These are phyloP conservation scores for Yueomyces sinensis DNA, from an alignment of 805 yeast species.

Conservation along the genomic window DNA sequence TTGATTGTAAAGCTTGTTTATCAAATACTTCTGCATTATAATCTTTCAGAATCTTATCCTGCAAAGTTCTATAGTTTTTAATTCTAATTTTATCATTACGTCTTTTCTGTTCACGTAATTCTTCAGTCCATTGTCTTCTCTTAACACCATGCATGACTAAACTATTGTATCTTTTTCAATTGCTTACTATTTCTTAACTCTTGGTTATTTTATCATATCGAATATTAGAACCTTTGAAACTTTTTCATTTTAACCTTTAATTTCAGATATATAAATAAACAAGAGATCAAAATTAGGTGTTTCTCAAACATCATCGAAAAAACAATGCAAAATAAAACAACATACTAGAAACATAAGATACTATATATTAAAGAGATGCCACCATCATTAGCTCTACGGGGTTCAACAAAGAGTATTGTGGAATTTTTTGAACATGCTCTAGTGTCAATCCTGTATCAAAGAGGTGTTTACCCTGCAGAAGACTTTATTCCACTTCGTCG, in stretches of 20 bases:
- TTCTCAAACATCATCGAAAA: no score
- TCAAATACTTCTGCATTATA: constrained; percentile 22
- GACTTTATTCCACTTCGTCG: constrained; percentile 69
- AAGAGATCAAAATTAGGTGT: no score
- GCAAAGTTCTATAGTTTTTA: constrained; percentile 35
- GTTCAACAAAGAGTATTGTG: constrained; percentile 65
- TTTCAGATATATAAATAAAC: no score
- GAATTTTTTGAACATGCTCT: constrained; percentile 79
- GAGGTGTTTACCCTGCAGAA: constrained; percentile 82
- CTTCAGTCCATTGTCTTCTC: constrained; percentile 41
- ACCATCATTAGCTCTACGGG: constrained; percentile 20
- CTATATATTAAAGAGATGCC: no score
- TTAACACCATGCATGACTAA: constrained; percentile 60
- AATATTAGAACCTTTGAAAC: no score
- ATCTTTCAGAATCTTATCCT: constrained; percentile 28
- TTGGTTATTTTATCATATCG: no score
- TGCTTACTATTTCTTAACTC: no score
- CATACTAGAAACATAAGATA: no score
- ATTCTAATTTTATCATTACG: constrained; percentile 52
- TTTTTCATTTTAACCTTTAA: no score
- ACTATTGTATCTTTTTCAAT: no score
- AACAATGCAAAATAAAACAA: no score
- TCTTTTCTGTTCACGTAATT: constrained; percentile 37
- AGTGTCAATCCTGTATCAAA: constrained; percentile 69
- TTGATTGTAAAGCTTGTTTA: constrained; percentile 32